Evolutionary conservation across 768 basidiomycete genomes (phyloP), one percentile per base, ranked within the genome.

Genomic region (Tricholoma flavovirens): DNA sequence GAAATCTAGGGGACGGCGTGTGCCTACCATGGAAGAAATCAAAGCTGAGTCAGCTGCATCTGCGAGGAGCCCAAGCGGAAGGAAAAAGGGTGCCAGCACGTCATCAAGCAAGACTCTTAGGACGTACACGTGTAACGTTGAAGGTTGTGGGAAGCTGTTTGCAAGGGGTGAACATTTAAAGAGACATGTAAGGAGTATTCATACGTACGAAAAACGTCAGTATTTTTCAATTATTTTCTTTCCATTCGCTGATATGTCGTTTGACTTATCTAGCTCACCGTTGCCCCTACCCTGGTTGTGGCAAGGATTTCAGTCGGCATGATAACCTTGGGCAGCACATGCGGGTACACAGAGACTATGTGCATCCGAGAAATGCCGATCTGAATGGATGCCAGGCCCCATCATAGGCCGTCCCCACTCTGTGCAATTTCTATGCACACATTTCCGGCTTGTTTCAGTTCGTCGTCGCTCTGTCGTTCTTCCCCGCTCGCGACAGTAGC

Each of bases 261-360:
- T 36, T 53, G 56, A 40, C 22, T 62, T 45, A 55, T 58, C 49
- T 58, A 93, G 92, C 93, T 56, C 88, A 88, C 71, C 81, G 81
- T 64, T 94, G 92, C 71, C 84, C 86, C 21, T 83, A 84, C 68
- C 85, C 87, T 30, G 84, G 83, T 12, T 94, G 92, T 66, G 84
- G 80, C 53, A 92, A 91, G 75, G 84, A 84, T 60, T 94, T 94
- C 66, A 88, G 86, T 64, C 78, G 93, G 49, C 88, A 90, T 64
- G 93, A 94, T 68, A 94, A 94, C 66, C 81, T 94, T 46, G 83
- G 85, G 45, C 92, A 94, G 71, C 92, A 94, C 64, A 86, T 89
- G 84, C 84, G 88, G 49, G 87, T 92, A 42, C 90, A 93, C 71
- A 80, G 79, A 62, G 77, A 78, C 57, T 79, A 71, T 55, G 69